These are phyloP conservation scores for Apodospora peruviana DNA, from an alignment of 495 filamentous ascomycete genomes.

Conservation along the genomic window DNA sequence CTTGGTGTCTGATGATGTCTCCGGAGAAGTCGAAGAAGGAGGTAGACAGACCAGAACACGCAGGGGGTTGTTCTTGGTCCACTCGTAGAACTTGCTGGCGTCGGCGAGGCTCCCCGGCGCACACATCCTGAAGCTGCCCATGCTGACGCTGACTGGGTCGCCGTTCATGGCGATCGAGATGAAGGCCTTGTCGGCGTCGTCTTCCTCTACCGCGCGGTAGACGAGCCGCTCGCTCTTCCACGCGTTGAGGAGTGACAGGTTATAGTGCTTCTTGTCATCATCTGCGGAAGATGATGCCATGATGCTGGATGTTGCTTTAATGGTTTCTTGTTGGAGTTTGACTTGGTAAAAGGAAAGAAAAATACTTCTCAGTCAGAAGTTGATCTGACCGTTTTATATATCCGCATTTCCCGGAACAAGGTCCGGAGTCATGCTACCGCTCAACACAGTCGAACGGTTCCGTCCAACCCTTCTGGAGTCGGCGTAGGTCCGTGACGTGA, in stretches of 20 bases:
- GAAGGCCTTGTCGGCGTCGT: constrained; percentile 23
- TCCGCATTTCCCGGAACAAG: too few species aligned
- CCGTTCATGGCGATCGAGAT: constrained; percentile 17
- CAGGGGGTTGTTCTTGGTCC: constrained; percentile 28
- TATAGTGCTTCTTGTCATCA: too few species aligned
- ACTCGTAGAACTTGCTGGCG: constrained; percentile 11
- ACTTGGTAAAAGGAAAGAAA: too few species aligned
- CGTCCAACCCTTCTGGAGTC: too few species aligned
- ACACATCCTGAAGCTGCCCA: constrained; percentile 17
- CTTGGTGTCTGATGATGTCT: not conserved
- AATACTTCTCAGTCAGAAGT: too few species aligned
- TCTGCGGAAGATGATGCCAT: too few species aligned
- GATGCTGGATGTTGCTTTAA: too few species aligned
- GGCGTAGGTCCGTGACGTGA: too few species aligned
- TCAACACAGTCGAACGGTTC: too few species aligned
- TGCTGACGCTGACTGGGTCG: constrained; percentile 21
- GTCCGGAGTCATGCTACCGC: too few species aligned
- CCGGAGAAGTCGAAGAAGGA: not conserved
- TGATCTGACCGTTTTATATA: too few species aligned
- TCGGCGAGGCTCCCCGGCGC: constrained; percentile 16
- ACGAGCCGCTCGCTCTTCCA: constrained; percentile 28
- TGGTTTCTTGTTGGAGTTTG: not conserved
- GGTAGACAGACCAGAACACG: constrained; percentile 36
- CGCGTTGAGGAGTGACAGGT: constrained; percentile 7
- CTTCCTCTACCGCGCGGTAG: constrained; percentile 31